Evolutionary conservation across 805 yeast species (phyloP).

Genomic region (Geotrichum ghanense): DNA sequence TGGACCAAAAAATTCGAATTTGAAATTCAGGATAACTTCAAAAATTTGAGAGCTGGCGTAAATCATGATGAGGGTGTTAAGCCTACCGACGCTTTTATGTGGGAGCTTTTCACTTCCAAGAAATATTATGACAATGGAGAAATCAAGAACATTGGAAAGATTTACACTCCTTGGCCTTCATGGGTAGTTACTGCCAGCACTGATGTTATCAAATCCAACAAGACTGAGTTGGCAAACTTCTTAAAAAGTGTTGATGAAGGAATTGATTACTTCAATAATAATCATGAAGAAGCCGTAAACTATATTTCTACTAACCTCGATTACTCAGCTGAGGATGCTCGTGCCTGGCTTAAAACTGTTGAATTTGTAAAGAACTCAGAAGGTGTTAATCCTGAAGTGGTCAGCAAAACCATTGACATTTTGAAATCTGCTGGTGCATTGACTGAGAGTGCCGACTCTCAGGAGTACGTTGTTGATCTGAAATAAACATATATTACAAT

Average conservation of each 20-base stretch:
- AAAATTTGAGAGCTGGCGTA: conserved; percentile 70
- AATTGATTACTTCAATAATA: conserved; percentile 45
- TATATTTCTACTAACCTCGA: conserved; percentile 60
- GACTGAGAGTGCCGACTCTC: conserved; percentile 15
- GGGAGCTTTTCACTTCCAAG: conserved; percentile 90
- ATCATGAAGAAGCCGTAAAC: conserved; percentile 54
- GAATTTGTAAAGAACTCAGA: conserved; percentile 40
- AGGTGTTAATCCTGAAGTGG: conserved; percentile 39
- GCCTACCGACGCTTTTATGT: conserved; percentile 77
- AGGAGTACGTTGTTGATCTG: neutral
- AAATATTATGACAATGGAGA: conserved; percentile 71
- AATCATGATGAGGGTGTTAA: conserved; percentile 38
- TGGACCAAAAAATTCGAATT: conserved; percentile 36
- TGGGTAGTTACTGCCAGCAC: conserved; percentile 65
- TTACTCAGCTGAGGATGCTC: conserved; percentile 66
- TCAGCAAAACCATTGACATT: conserved; percentile 43
- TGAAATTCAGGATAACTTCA: conserved; percentile 54
- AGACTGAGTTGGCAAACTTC: conserved; percentile 17
- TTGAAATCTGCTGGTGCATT: conserved; percentile 55
- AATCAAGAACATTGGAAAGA: conserved; percentile 73
- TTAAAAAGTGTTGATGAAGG: conserved; percentile 51
- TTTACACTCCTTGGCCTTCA: conserved; percentile 94
- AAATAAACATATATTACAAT: neutral
- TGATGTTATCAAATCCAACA: conserved; percentile 25
- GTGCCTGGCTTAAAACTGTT: conserved; percentile 74